A percentile compares a stretch with the other conserved stretches of the same genome.
Conservation (phyloP, 1,284 basidiomycete species). For the Tilletia horrida region DNA sequence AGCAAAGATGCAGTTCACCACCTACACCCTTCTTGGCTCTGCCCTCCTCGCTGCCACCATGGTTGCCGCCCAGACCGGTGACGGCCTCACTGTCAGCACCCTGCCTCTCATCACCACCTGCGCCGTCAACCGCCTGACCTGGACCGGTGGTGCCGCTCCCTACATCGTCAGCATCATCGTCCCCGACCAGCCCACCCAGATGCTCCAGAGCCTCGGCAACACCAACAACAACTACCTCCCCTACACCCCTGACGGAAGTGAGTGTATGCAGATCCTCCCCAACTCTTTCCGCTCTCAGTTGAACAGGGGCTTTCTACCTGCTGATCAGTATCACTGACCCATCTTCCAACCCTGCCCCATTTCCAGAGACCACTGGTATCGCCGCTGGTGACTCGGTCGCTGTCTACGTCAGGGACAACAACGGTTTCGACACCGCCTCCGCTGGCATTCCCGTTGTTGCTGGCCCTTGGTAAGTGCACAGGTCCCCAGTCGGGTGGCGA, state of each 20-base stretch:
- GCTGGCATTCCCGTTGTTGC: not conserved
- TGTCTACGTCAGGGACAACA: not conserved
- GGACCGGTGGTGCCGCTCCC: constrained; percentile 1
- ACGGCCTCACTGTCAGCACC: constrained; percentile 14
- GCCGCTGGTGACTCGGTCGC: not conserved
- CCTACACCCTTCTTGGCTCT: not conserved
- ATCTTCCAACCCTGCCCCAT: not conserved
- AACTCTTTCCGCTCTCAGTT: not conserved
- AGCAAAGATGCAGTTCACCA: constrained; percentile 18
- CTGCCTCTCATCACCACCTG: constrained; percentile 15
- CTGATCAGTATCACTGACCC: not conserved
- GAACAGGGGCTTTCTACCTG: not conserved
- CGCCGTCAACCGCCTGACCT: constrained; percentile 5
- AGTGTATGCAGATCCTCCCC: not conserved
- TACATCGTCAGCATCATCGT: constrained; percentile 14
- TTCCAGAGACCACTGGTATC: not conserved
- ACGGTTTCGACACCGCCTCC: not conserved
- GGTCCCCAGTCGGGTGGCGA: not conserved
- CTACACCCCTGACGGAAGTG: constrained; percentile 11
- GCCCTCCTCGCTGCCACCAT: constrained; percentile 14
- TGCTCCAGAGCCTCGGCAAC: not conserved
- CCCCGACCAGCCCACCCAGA: not conserved
- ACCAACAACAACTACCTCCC: not conserved
- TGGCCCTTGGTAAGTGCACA: not conserved
- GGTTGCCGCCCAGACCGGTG: not conserved